Conservation (phyloP, 345 rosid species). For the Mallotus nudiflorus region DNA sequence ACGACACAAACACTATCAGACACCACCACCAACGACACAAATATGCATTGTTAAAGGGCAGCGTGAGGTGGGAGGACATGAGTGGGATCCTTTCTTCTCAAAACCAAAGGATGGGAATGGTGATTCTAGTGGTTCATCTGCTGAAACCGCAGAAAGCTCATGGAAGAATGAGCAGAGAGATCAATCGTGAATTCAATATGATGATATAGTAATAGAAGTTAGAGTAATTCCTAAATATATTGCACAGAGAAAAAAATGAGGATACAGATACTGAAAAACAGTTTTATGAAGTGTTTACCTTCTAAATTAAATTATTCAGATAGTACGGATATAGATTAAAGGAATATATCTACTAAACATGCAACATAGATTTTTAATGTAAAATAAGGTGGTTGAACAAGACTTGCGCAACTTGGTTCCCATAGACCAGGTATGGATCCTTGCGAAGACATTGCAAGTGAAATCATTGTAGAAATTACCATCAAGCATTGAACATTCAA, state of each 20-base stretch:
- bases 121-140: slow-evolving; percentile 47
- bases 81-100: slow-evolving; percentile 95
- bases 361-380: no score
- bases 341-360: no score
- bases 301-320: no score
- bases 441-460: slow-evolving; percentile 8
- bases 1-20: no score
- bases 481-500: no score
- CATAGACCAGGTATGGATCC: slow-evolving; percentile 10
- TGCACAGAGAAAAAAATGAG: no score
- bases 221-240: background rate
- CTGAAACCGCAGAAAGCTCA: slow-evolving; percentile 75
- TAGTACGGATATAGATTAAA: no score
- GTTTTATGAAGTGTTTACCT: no score
- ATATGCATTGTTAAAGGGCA: slow-evolving; percentile 77
- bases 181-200: slow-evolving; percentile 34
- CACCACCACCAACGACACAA: no score
- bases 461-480: slow-evolving; percentile 20
- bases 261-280: no score
- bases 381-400: background rate
- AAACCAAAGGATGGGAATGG: slow-evolving; percentile 62
- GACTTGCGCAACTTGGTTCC: background rate
- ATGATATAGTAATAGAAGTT: slow-evolving; percentile 12
- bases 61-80: slow-evolving; percentile 72
- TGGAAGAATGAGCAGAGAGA: slow-evolving; percentile 85